Evolutionary conservation across 106 monocot genomes (phyloP).

Genomic region (Dioscorea alata): DNA sequence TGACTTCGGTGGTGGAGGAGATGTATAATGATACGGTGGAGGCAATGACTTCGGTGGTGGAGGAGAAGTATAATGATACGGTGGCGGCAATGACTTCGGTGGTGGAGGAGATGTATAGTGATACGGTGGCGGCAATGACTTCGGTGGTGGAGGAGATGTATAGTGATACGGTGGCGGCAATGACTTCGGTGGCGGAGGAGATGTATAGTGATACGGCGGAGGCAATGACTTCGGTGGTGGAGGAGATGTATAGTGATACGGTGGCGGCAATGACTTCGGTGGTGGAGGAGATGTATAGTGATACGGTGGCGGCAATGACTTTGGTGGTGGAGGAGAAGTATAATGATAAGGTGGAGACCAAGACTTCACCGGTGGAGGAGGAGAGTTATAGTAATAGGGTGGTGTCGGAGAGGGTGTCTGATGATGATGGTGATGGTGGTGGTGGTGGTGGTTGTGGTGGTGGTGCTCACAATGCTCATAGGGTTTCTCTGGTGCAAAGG

Average conservation of each 20-base stretch:
- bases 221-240: neutral
- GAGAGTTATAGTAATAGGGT: constrained; percentile 6
- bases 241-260: neutral
- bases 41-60: neutral
- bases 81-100: neutral
- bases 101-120: neutral
- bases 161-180: neutral
- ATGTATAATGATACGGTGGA: neutral
- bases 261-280: neutral
- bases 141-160: neutral
- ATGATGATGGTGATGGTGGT: neutral
- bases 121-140: neutral
- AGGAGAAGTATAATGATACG: neutral
- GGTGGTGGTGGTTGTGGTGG: constrained; percentile 1
- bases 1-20: neutral
- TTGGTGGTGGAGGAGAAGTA: neutral
- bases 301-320: neutral
- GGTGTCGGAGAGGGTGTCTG: constrained; percentile 10
- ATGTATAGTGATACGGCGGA: neutral
- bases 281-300: constrained; percentile 4
- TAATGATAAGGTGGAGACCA: neutral
- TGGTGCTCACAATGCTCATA: constrained; percentile 16
- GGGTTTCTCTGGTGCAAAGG: constrained; percentile 13
- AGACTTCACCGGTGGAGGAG: constrained; percentile 2
- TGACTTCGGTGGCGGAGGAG: neutral